phyloP scores from a whole-genome alignment of 768 basidiomycete genomes.

The Mycena latifolia region DNA sequence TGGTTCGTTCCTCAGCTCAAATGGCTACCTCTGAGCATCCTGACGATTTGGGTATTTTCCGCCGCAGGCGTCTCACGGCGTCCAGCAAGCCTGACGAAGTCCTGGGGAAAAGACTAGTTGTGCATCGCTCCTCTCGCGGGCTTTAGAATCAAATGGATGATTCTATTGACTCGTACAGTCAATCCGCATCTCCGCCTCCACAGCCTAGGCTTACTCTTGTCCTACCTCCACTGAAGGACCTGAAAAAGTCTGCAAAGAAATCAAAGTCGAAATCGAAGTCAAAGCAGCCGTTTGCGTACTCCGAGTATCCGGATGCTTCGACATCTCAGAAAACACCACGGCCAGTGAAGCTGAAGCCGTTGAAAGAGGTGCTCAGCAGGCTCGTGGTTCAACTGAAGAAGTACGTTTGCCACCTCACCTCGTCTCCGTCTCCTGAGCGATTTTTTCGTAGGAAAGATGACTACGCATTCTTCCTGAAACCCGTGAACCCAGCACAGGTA shows the following conservation, averaged over 20 bases:
- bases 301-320: constrained; percentile 44
- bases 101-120: not conserved
- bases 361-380: constrained; percentile 79
- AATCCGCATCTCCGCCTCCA: constrained; percentile 29
- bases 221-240: constrained; percentile 26
- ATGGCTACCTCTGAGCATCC: not conserved
- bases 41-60: not conserved
- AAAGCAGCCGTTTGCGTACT: constrained; percentile 31
- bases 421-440: constrained; percentile 21
- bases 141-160: constrained; percentile 29
- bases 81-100: not conserved
- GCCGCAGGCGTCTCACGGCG: not conserved
- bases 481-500: constrained; percentile 72
- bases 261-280: constrained; percentile 34
- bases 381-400: constrained; percentile 82
- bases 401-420: constrained; percentile 51
- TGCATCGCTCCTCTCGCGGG: not conserved
- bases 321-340: constrained; percentile 55
- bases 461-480: constrained; percentile 84
- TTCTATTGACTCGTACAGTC: constrained; percentile 25
- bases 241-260: constrained; percentile 30
- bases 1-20: constrained; percentile 7
- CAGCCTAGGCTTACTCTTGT: constrained; percentile 25
- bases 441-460: constrained; percentile 75
- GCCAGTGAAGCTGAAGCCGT: constrained; percentile 80